phyloP scores from a whole-genome alignment of 495 filamentous ascomycete genomes.

The Choiromyces venosus region DNA sequence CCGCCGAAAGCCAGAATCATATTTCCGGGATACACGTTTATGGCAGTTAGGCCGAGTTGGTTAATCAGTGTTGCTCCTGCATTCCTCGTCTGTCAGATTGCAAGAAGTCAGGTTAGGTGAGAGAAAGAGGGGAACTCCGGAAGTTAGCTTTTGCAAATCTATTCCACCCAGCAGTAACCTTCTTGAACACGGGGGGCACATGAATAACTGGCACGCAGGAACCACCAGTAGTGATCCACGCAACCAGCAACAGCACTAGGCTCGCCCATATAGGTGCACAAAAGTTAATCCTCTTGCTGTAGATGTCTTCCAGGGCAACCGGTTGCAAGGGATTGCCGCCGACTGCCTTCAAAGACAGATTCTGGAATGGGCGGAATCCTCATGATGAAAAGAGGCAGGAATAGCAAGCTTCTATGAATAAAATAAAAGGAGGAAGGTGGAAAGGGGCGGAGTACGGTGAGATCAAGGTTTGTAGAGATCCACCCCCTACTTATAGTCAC shows the following conservation, averaged over 20 bases:
- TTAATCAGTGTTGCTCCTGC: conserved; percentile 23
- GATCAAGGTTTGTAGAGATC: no score
- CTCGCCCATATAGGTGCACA: conserved; percentile 26
- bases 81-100: not conserved
- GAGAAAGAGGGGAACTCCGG: conserved; percentile 5
- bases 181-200: conserved; percentile 30
- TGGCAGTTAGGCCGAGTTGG: conserved; percentile 21
- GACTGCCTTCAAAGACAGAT: conserved; percentile 15
- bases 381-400: no score
- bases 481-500: no score
- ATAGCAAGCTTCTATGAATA: no score
- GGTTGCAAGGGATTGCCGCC: conserved; percentile 30
- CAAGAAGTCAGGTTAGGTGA: not conserved
- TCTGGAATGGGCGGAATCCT: no score
- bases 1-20: conserved; percentile 25
- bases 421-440: no score
- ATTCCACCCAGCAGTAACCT: conserved; percentile 26
- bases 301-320: conserved; percentile 32
- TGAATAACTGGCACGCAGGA: conserved; percentile 29
- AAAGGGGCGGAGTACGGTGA: no score
- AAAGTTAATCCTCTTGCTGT: conserved; percentile 29
- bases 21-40: conserved; percentile 14
- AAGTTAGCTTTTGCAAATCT: conserved; percentile 29
- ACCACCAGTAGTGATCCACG: conserved; percentile 19
- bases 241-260: conserved; percentile 9